These are phyloP conservation scores for Bremia lactucae DNA, from an alignment of 352 stramenopile species.

Conservation along the genomic window DNA sequence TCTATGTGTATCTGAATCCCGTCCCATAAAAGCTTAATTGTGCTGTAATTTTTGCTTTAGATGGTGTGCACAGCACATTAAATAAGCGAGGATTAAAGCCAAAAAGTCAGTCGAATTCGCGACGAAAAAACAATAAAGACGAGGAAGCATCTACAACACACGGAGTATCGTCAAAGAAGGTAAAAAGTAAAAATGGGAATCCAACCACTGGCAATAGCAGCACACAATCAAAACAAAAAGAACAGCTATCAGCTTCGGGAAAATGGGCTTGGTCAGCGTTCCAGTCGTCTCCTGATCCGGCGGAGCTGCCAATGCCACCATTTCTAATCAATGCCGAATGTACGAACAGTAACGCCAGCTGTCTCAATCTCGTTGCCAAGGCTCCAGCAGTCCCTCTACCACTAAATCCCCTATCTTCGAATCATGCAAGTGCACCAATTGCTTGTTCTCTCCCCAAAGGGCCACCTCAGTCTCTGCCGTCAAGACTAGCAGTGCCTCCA, in stretches of 20 bases:
- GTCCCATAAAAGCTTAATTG: too few relatives aligned
- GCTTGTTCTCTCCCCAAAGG: constrained; percentile 17
- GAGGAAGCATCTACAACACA: constrained; percentile 7
- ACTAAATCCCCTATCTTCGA: constrained; percentile 14
- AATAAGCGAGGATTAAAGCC: constrained; percentile 38
- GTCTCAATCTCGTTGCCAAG: background rate
- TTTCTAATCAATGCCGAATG: constrained; percentile 44
- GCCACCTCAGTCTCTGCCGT: constrained; percentile 7
- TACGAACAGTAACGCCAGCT: constrained; percentile 4
- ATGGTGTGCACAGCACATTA: constrained; percentile 33
- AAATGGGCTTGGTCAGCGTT: constrained; percentile 83
- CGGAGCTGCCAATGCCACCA: constrained; percentile 59
- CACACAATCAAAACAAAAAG: constrained; percentile 27
- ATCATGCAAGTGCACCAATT: constrained; percentile 4
- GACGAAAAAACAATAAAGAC: constrained; percentile 33
- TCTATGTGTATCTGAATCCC: constrained; percentile 7
- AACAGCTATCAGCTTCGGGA: constrained; percentile 38
- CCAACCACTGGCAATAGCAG: constrained; percentile 17
- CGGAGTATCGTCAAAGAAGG: constrained; percentile 15
- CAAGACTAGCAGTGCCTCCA: constrained; percentile 24
- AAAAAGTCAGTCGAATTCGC: constrained; percentile 31
- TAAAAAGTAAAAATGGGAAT: constrained; percentile 28
- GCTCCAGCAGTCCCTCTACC: constrained; percentile 9
- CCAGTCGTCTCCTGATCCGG: constrained; percentile 67
- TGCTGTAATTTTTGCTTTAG: constrained; percentile 13